phyloP scores from a whole-genome alignment of 352 stramenopile species.

The Globisporangium solare region DNA sequence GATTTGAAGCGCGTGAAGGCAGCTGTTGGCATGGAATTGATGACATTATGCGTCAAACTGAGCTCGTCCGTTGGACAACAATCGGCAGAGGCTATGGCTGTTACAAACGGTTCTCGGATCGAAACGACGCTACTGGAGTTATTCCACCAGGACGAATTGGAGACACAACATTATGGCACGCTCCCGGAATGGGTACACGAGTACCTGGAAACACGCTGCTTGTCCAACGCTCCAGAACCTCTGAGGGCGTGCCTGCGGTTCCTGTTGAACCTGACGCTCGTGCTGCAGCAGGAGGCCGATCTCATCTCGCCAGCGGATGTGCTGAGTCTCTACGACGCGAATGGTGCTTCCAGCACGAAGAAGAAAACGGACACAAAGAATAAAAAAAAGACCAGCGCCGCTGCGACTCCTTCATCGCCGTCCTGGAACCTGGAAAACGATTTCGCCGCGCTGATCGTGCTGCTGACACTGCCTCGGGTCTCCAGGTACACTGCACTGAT shows the following conservation, averaged over 20 bases:
- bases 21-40: constrained; percentile 43
- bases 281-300: constrained; percentile 46
- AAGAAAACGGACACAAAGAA: constrained; percentile 6
- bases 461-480: constrained; percentile 53
- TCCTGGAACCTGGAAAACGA: constrained; percentile 45
- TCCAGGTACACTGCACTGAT: constrained; percentile 28
- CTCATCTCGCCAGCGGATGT: constrained; percentile 36
- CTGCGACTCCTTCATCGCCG: constrained; percentile 1
- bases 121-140: constrained; percentile 13
- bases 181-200: constrained; percentile 49
- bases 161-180: constrained; percentile 12
- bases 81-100: background rate
- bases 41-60: constrained; percentile 46
- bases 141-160: constrained; percentile 3
- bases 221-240: constrained; percentile 15
- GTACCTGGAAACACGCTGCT: constrained; percentile 44
- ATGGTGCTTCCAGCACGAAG: constrained; percentile 14
- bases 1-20: constrained; percentile 40
- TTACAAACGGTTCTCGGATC: constrained; percentile 9
- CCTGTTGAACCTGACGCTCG: constrained; percentile 41
- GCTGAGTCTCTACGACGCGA: constrained; percentile 17
- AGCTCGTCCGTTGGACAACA: constrained; percentile 26
- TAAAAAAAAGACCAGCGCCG: too few species aligned
- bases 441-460: constrained; percentile 56
- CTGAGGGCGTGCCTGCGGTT: constrained; percentile 22